Evolutionary conservation across 345 rosid species (phyloP).

Genomic region (Excoecaria agallocha): DNA sequence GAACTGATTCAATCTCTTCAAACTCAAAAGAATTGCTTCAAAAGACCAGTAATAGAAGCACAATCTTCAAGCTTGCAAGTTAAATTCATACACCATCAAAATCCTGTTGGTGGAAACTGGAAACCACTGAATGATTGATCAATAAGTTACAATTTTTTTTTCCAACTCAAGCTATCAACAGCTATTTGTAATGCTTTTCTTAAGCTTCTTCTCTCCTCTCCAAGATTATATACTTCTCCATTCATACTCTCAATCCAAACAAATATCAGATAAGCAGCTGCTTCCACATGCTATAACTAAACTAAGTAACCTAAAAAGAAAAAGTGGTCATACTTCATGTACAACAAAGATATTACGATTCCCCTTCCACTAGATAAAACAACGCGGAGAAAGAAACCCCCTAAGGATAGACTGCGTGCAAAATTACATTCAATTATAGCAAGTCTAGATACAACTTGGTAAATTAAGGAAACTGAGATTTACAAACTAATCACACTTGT

Average conservation of each 20-base stretch:
- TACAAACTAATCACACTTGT: conserved; percentile 32
- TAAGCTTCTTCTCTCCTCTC: neutral
- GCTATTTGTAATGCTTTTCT: neutral
- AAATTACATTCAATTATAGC: conserved; percentile 38
- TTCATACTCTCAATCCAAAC: neutral
- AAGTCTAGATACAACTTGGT: conserved; percentile 33
- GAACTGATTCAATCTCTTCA: too few relatives aligned
- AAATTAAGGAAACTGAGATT: conserved; percentile 16
- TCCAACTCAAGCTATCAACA: neutral
- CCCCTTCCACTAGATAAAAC: conserved; percentile 37
- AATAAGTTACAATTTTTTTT: neutral
- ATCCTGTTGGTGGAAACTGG: neutral
- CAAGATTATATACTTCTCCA: neutral
- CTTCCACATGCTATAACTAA: conserved; percentile 41
- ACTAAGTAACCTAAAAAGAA: conserved; percentile 36
- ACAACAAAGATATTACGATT: conserved; percentile 43
- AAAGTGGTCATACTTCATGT: conserved; percentile 53
- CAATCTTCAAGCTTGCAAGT: too few relatives aligned
- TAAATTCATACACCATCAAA: neutral
- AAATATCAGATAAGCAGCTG: conserved; percentile 30
- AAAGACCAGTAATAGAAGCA: neutral
- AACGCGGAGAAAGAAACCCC: conserved; percentile 16
- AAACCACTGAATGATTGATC: neutral
- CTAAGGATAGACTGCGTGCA: conserved; percentile 28
- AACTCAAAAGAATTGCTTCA: neutral